phyloP scores from a whole-genome alignment of 495 filamentous ascomycete species.

The Neurospora pannonica region DNA sequence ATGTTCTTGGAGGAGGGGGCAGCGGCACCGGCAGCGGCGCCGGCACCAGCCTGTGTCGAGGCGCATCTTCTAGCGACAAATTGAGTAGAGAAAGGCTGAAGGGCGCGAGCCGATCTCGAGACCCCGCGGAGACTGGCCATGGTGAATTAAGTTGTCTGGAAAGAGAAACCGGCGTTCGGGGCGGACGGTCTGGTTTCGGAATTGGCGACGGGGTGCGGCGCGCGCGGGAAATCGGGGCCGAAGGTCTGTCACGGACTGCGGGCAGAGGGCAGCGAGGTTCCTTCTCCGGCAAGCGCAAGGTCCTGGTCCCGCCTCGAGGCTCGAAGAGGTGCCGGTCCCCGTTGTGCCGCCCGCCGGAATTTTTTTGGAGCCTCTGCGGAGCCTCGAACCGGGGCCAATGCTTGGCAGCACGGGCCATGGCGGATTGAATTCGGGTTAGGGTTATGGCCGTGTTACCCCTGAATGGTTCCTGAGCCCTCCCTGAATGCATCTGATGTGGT shows the following conservation, averaged over 20 bases:
- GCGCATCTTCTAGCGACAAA: slow-evolving; percentile 23
- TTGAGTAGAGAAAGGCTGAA: slow-evolving; percentile 15
- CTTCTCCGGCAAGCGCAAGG: not conserved
- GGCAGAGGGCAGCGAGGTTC: not conserved
- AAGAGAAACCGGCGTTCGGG: not conserved
- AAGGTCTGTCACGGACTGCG: not conserved
- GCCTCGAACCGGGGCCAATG: not conserved
- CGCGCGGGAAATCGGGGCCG: not conserved
- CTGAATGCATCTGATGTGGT: not conserved
- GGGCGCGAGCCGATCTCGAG: slow-evolving; percentile 17
- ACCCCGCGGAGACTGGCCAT: slow-evolving; percentile 28
- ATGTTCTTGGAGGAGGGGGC: not conserved
- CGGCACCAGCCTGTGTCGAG: slow-evolving; percentile 23
- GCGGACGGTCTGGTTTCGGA: not conserved
- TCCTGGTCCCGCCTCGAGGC: not conserved
- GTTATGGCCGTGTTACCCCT: not conserved
- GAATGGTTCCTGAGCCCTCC: not conserved
- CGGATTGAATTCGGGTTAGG: not conserved
- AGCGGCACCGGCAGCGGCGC: not conserved
- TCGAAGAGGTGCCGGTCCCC: not conserved
- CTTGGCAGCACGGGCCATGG: not conserved
- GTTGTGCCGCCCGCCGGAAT: not conserved
- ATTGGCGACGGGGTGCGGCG: not conserved
- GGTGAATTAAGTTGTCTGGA: not conserved
- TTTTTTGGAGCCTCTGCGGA: not conserved